Base-by-base conservation (phyloP, 192 early-diverging fungal genomes). In the Coemansia nantahalensis region DNA sequence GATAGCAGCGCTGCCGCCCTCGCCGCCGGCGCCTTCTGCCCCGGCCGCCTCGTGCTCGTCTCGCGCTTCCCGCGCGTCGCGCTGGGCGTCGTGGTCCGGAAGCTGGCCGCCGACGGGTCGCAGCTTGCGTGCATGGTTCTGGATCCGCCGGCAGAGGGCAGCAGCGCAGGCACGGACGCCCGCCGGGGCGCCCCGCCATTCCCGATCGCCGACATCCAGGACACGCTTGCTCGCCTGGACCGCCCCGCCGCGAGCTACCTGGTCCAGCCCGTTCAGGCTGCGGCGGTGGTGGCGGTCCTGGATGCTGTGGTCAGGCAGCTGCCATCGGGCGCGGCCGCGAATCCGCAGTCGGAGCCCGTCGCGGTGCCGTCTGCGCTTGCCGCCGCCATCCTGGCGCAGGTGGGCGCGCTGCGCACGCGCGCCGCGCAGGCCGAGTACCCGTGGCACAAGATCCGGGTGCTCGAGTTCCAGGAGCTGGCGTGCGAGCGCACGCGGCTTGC, bases 401-500 rank as follows among this genome's bases (percentile, higher is more conserved):
- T 79, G 16, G 48, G 77, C 26, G 38, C 48, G 18, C 62, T 79
- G 4, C 32, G 51, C 24, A 58, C 69, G 31, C 52, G 71, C 40
- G 37, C 54, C 1, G 73, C 65, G 23, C 48, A 57, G 10, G 30
- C 51, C 3, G 95, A 95, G 59, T 84, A 84, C 43, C 87, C 91
- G 38, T 96, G 89, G 90, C 62, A 62, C 36, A 93, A 91, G 62
- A 82, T 98, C 48, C 84, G 87, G 23, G 85, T 92, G 22, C 57
- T 94, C 11, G 93, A 95, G 13, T 95, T 96, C 65, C 87, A 92
- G 57, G 80, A 89, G 49, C 77, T 80, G 48, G 58, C 82, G 24
- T 51, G 76, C 24, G 83, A 88, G 48, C 92, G 86, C 56, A 49
- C 59, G 7, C 44, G 45, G 0, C 63, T 91, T 16, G 56, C 86